Evolutionary conservation across 2,329 filamentous ascomycete genomes (phyloP).

Genomic region (Oidium heveae): DNA sequence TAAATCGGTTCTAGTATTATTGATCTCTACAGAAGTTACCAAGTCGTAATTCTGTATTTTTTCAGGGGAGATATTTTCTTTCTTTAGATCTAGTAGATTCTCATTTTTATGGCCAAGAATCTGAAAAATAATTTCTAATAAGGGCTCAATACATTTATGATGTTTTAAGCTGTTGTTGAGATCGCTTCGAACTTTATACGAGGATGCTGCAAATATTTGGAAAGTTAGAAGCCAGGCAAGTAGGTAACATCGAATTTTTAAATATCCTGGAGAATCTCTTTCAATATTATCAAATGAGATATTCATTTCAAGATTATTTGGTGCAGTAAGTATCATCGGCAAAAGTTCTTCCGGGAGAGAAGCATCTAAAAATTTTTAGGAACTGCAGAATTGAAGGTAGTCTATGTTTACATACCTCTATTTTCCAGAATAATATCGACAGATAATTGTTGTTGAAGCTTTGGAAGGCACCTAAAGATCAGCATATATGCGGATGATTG

Average conservation of each 20-base stretch:
- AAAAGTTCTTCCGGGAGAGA: slow-evolving; percentile 63
- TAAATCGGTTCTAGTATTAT: slow-evolving; percentile 43
- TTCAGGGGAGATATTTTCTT: slow-evolving; percentile 31
- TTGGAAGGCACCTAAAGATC: slow-evolving; percentile 56
- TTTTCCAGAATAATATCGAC: slow-evolving; percentile 53
- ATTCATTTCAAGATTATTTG: slow-evolving; percentile 37
- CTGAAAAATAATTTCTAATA: slow-evolving; percentile 63
- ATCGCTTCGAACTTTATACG: slow-evolving; percentile 57
- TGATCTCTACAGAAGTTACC: slow-evolving; percentile 25
- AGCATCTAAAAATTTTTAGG: slow-evolving; percentile 21
- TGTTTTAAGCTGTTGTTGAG: slow-evolving; percentile 61
- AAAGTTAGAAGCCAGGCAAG: slow-evolving; percentile 79
- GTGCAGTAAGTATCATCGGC: slow-evolving; percentile 57
- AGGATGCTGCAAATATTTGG: slow-evolving; percentile 55
- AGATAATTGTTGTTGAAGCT: slow-evolving; percentile 55
- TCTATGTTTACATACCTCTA: slow-evolving; percentile 18
- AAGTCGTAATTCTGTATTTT: slow-evolving; percentile 31
- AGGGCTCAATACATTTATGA: slow-evolving; percentile 36
- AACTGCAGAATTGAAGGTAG: background rate
- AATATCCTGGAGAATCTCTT: slow-evolving; percentile 26
- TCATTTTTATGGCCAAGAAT: slow-evolving; percentile 58
- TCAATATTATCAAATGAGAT: slow-evolving; percentile 20
- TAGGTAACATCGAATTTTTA: slow-evolving; percentile 51
- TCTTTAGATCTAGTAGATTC: slow-evolving; percentile 47
- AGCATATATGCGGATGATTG: slow-evolving; percentile 62